Percentiles rank a stretch among this genome's conserved stretches.
These are phyloP conservation scores for Fusarium coffeatum DNA, from an alignment of 2,329 filamentous ascomycete species.

Conservation along the genomic window DNA sequence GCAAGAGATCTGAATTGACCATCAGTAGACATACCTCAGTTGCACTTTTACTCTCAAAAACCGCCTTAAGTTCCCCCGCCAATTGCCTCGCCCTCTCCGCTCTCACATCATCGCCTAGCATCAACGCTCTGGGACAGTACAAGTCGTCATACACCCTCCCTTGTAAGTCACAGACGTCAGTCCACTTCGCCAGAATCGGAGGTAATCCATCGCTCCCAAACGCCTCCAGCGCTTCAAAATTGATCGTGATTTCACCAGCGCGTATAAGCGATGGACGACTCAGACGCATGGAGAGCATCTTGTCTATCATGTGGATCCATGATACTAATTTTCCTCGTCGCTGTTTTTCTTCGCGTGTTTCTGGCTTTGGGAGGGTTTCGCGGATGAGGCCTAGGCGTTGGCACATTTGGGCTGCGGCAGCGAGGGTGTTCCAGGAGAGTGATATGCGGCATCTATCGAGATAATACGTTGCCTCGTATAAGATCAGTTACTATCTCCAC, in stretches of 20 bases:
- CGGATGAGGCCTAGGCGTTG: conserved; percentile 10
- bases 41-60: not conserved
- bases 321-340: not conserved
- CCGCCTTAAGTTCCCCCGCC: not conserved
- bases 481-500: rapidly evolving
- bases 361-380: not conserved
- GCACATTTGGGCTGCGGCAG: conserved; percentile 3
- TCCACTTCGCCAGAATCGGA: conserved; percentile 1
- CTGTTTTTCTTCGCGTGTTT: conserved; percentile 1
- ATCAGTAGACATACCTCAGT: not conserved
- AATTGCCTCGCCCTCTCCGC: not conserved
- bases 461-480: not conserved
- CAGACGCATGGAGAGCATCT: conserved; percentile 9
- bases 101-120: not conserved
- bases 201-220: not conserved
- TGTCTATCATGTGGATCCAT: conserved; percentile 8
- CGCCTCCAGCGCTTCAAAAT: not conserved
- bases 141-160: not conserved
- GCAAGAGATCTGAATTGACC: not conserved
- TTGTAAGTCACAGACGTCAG: not conserved
- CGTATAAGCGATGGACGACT: conserved; percentile 4
- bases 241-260: not conserved
- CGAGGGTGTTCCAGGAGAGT: conserved; percentile 1
- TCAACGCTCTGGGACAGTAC: not conserved
- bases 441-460: conserved; percentile 5